phyloP scores from a whole-genome alignment of 441 rosid genomes.

The Manihot esculenta region DNA sequence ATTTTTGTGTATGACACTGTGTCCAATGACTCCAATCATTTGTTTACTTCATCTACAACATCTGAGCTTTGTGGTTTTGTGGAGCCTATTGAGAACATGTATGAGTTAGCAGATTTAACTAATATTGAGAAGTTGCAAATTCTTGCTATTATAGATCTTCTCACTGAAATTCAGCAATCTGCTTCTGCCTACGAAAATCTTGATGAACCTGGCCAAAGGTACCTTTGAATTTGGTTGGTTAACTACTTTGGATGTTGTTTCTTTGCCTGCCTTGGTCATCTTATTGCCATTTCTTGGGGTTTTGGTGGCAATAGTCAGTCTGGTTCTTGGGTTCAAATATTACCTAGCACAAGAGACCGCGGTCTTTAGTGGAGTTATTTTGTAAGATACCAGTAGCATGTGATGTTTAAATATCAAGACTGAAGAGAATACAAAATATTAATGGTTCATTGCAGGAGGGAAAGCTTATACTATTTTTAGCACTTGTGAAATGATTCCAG shows the following conservation, averaged over 20 bases:
- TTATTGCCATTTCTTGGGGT: background rate
- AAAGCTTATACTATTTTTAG: background rate
- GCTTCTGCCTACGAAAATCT: constrained; percentile 77
- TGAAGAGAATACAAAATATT: background rate
- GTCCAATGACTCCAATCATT: constrained; percentile 37
- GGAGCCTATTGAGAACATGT: constrained; percentile 56
- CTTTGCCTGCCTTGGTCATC: background rate
- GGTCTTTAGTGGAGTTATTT: constrained; percentile 6
- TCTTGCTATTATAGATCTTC: constrained; percentile 73
- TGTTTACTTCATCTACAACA: constrained; percentile 43
- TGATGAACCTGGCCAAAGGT: constrained; percentile 94
- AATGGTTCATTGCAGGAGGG: background rate
- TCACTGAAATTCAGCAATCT: constrained; percentile 65
- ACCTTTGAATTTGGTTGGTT: constrained; percentile 23
- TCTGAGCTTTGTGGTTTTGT: constrained; percentile 52
- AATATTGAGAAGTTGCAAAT: constrained; percentile 62
- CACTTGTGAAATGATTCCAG: background rate
- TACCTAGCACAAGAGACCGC: background rate
- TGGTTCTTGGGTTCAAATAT: background rate
- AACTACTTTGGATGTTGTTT: constrained; percentile 9
- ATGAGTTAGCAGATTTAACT: constrained; percentile 44
- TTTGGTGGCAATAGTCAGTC: background rate
- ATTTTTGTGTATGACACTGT: constrained; percentile 39
- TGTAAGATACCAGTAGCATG: background rate
- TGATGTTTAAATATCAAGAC: background rate